phyloP scores from a whole-genome alignment of 441 rosid species.

The Isatis lusitanica region DNA sequence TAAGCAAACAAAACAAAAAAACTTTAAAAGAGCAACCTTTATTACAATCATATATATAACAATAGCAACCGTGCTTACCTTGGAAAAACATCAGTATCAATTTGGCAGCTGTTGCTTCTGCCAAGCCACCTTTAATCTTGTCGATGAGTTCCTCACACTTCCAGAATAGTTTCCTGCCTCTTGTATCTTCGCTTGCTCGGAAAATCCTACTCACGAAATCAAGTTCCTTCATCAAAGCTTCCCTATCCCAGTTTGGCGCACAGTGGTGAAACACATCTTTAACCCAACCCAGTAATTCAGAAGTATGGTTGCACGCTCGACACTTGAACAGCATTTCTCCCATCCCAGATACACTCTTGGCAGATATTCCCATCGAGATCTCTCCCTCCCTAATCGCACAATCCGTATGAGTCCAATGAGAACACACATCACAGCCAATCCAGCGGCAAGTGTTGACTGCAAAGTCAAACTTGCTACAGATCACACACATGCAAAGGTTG shows the following conservation, averaged over 20 bases:
- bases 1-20: not conserved
- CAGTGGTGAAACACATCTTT: constrained; percentile 97
- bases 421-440: constrained; percentile 94
- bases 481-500: constrained; percentile 96
- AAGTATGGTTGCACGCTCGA: constrained; percentile 86
- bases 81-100: constrained; percentile 76
- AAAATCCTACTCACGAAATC: constrained; percentile 89
- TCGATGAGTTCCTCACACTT: constrained; percentile 83
- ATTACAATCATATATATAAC: not conserved
- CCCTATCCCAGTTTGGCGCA: constrained; percentile 90
- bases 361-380: constrained; percentile 75
- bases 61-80: constrained; percentile 45
- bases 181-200: constrained; percentile 89
- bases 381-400: constrained; percentile 93
- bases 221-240: constrained; percentile 80
- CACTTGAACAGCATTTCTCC: constrained; percentile 90
- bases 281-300: constrained; percentile 95
- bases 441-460: constrained; percentile 97
- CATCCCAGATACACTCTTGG: constrained; percentile 64
- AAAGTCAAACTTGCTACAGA: constrained; percentile 95
- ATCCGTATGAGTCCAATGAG: constrained; percentile 98
- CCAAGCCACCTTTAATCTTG: constrained; percentile 78
- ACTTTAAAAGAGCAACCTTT: not conserved
- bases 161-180: constrained; percentile 84
- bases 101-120: constrained; percentile 73